A percentile compares a stretch with the other conserved stretches of the same genome.
Evolutionary conservation across 208 protist species (phyloP).

Genomic region (Trypanosoma congolense): DNA sequence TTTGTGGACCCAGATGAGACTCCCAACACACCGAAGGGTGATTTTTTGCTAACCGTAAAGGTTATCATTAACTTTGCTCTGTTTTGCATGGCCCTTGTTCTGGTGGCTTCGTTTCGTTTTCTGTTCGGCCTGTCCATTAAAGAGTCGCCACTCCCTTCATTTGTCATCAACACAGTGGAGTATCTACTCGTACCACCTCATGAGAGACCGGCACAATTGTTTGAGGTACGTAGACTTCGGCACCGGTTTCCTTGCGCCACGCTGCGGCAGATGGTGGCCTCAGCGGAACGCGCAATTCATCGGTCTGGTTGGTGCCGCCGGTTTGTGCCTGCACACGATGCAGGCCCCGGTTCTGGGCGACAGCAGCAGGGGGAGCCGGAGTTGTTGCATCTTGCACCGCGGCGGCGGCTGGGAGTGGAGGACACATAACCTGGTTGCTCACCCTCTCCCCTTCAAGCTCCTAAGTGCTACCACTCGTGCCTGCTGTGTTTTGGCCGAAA

Average conservation of each 20-base stretch:
- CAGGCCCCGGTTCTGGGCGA: background rate
- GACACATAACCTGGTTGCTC: no score
- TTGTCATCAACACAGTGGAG: constrained; percentile 28
- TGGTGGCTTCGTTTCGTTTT: constrained; percentile 36
- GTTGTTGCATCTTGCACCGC: no score
- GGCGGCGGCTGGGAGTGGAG: no score
- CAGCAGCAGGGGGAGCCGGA: no score
- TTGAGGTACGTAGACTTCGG: background rate
- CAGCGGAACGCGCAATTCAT: constrained; percentile 4
- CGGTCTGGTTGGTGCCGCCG: constrained; percentile 1
- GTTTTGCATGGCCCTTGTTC: constrained; percentile 35
- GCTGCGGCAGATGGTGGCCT: constrained; percentile 7
- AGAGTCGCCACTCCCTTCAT: constrained; percentile 39
- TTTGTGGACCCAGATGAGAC: background rate
- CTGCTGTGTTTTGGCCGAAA: no score
- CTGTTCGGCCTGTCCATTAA: constrained; percentile 38
- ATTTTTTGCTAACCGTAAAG: constrained; percentile 31
- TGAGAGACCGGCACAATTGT: constrained; percentile 8
- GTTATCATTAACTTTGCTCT: constrained; percentile 33
- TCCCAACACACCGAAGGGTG: constrained; percentile 11
- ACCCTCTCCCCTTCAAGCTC: no score
- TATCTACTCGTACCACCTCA: constrained; percentile 35
- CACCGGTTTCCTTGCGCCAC: background rate
- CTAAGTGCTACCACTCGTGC: no score
- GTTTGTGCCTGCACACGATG: constrained; percentile 6